Base-by-base conservation (phyloP, 768 basidiomycete genomes). In the Leccinum pellstonianum region DNA sequence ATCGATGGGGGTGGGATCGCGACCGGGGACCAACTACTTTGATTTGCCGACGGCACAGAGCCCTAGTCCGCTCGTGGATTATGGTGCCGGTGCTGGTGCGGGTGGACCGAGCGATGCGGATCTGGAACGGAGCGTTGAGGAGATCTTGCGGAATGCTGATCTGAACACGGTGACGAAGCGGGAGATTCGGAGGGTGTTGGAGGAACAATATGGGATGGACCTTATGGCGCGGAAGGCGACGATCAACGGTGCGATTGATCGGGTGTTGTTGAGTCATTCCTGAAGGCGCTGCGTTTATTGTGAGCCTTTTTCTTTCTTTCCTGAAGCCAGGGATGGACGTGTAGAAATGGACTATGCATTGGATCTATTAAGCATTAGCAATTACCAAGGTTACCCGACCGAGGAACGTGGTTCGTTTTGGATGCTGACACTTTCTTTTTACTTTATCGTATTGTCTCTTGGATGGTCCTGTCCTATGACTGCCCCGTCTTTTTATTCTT, bases 151-250 rank as follows among this genome's bases (percentile, higher is more conserved):
- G 17, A 75, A 79, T 14, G 93, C 93, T 1, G 93, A 98, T 75
- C 79, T 99, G 54, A 93, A 94, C 69, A 85, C 86, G 11, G 81
- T 97, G 59, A 98, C 96, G 54, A 98, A 98, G 79, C 86, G 95
- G 65, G 91, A 88, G 65, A 88, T 99, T 54, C 83, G 96, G 41
- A 80, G 86, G 57, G 84, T 86, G 68, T 78, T 99, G 37, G 95
- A 98, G 75, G 85, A 86, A 60, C 82, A 81, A 61, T 97, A 89
- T 70, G 88, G 88, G 35, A 84, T 87, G 77, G 90, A 91, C 71
- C 75, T 98, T 59, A 83, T 84, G 12, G 64, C 84, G 23, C 83
- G 87, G 58, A 92, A 94, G 74, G 77, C 78, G 27, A 79, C 80
- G 27, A 91, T 95, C 73, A 95, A 94, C 64, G 80, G 84, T 52